Percentiles rank a stretch among this genome's conserved stretches.
phyloP scores from a whole-genome alignment of 108 stramenopile species.

The Skeletonema grethae region DNA sequence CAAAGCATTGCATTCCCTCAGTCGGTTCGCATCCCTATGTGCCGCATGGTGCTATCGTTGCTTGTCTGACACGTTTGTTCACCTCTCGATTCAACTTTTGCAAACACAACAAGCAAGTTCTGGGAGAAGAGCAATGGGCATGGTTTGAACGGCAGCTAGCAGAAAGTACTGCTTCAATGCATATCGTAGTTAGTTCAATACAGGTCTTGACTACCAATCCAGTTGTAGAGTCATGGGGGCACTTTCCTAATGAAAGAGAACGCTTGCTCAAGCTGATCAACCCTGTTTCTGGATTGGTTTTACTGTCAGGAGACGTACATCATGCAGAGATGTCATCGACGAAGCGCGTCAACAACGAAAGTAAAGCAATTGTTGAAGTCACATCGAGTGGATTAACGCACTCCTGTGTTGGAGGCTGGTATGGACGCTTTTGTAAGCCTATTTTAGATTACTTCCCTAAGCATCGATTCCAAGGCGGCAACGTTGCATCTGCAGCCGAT shows the following conservation, averaged over 20 bases:
- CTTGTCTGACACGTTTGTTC: conserved; percentile 77
- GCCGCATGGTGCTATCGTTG: conserved; percentile 53
- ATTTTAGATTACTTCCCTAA: conserved; percentile 56
- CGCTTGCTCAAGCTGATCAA: conserved; percentile 62
- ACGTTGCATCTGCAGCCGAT: conserved; percentile 5
- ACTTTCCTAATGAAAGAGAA: conserved; percentile 74
- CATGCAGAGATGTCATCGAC: conserved; percentile 76
- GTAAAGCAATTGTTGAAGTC: conserved; percentile 66
- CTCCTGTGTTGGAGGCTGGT: conserved; percentile 66
- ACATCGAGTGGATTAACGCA: conserved; percentile 90
- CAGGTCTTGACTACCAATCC: conserved; percentile 88
- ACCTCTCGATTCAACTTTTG: conserved; percentile 63
- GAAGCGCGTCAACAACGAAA: background rate
- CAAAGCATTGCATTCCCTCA: conserved; percentile 74
- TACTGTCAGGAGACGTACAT: conserved; percentile 88
- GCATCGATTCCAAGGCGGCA: conserved; percentile 45
- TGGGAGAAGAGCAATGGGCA: conserved; percentile 85
- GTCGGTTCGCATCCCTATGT: conserved; percentile 50
- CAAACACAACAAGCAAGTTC: conserved; percentile 35
- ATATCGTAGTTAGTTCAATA: conserved; percentile 74
- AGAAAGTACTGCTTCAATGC: conserved; percentile 52
- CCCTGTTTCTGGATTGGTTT: conserved; percentile 14
- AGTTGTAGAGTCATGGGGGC: conserved; percentile 88
- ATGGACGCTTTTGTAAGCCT: conserved; percentile 68
- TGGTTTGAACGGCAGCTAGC: conserved; percentile 73